A percentile compares a stretch with the other conserved stretches of the same genome.
These are phyloP conservation scores for Ochromonas danica DNA, from an alignment of 108 stramenopile genomes.

Conservation along the genomic window DNA sequence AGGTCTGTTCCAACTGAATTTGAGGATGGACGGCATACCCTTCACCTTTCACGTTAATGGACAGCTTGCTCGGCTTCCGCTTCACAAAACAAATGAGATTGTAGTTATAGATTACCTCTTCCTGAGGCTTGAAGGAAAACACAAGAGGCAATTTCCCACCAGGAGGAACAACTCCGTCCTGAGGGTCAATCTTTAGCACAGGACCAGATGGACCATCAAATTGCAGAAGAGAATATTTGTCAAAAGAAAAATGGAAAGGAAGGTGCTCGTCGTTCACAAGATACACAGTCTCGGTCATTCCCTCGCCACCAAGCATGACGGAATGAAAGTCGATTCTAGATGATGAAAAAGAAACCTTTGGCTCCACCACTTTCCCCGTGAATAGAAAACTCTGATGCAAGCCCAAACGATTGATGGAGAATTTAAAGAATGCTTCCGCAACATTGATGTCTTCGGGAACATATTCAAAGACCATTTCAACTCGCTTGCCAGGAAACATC, in stretches of 20 bases:
- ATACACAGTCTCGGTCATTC: constrained; percentile 48
- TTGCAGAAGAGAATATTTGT: constrained; percentile 42
- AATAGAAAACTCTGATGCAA: constrained; percentile 58
- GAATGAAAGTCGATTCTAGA: constrained; percentile 55
- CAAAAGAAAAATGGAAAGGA: constrained; percentile 61
- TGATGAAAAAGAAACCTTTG: constrained; percentile 50
- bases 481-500: constrained; percentile 58
- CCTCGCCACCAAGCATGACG: constrained; percentile 51
- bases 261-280: constrained; percentile 57
- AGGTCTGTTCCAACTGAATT: constrained; percentile 42
- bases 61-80: constrained; percentile 55
- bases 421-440: constrained; percentile 58
- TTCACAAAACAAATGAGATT: constrained; percentile 55
- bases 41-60: constrained; percentile 65
- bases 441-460: constrained; percentile 50
- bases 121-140: constrained; percentile 55
- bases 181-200: constrained; percentile 42
- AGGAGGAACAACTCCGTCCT: constrained; percentile 51
- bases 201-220: background rate
- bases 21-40: constrained; percentile 62
- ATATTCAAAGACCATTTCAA: constrained; percentile 67
- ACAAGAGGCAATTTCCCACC: constrained; percentile 49
- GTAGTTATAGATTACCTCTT: constrained; percentile 58
- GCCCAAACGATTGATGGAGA: constrained; percentile 54
- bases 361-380: constrained; percentile 57